A percentile compares a stretch with the other conserved stretches of the same genome.
Conservation (phyloP, 208 protist genomes). For the Sergeia podlipaevii region DNA sequence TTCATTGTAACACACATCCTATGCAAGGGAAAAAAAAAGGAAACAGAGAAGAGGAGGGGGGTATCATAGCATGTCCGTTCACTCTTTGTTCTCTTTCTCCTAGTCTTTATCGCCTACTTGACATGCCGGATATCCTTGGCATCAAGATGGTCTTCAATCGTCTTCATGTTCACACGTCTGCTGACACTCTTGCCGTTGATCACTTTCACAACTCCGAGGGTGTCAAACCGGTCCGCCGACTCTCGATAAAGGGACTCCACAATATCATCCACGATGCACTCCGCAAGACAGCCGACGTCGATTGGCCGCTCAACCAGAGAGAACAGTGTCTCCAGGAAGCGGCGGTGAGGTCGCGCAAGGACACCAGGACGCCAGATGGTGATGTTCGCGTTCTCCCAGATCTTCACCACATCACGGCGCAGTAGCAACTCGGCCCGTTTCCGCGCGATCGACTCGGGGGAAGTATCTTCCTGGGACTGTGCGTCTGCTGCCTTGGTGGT, state of each 20-base stretch:
- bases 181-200: constrained; percentile 38
- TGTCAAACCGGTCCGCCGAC: background rate
- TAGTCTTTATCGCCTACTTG: background rate
- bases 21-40: background rate
- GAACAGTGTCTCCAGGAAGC: constrained; percentile 26
- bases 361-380: constrained; percentile 60
- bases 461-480: no score
- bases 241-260: constrained; percentile 19
- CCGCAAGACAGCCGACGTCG: constrained; percentile 32
- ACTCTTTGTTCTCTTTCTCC: background rate
- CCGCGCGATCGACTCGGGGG: constrained; percentile 21
- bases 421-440: constrained; percentile 45
- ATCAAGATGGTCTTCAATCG: constrained; percentile 29
- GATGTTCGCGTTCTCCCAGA: constrained; percentile 45
- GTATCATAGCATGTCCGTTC: background rate
- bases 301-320: constrained; percentile 21
- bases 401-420: constrained; percentile 47
- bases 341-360: constrained; percentile 18
- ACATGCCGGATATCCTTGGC: constrained; percentile 15
- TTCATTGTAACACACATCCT: no score
- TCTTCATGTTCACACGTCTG: constrained; percentile 36
- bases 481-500: background rate
- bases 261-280: constrained; percentile 55
- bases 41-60: background rate
- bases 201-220: constrained; percentile 24